A percentile compares a stretch with the other conserved stretches of the same genome.
Evolutionary conservation across 352 stramenopile species (phyloP).

Genomic region (Thalassiosira ordinaria): DNA sequence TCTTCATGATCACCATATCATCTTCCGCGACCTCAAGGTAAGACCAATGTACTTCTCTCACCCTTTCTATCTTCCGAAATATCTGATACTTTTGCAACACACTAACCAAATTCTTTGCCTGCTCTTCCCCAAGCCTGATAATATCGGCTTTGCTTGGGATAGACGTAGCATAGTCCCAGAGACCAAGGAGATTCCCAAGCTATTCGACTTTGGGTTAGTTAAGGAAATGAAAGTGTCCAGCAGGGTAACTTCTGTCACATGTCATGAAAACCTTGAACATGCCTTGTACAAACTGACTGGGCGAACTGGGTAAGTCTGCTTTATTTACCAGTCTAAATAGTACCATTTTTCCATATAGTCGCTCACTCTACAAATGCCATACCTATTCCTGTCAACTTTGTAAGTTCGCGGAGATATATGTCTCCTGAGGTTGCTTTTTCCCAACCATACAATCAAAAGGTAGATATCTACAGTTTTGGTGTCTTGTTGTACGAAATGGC

Average conservation of each 20-base stretch:
- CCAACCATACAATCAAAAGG: constrained; percentile 92
- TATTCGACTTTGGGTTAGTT: constrained; percentile 46
- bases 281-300: constrained; percentile 26
- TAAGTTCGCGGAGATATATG: constrained; percentile 39
- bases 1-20: constrained; percentile 46
- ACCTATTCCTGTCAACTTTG: no score
- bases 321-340: no score
- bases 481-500: constrained; percentile 86
- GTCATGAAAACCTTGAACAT: not conserved
- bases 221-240: constrained; percentile 27
- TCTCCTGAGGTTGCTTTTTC: constrained; percentile 89
- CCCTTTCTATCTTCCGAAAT: no score
- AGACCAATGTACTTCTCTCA: no score
- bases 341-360: not conserved
- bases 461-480: constrained; percentile 89
- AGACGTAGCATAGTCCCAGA: no score
- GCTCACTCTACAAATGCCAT: not conserved
- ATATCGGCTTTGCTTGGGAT: constrained; percentile 4
- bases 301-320: constrained; percentile 19
- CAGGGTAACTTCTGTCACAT: constrained; percentile 1
- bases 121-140: constrained; percentile 18
- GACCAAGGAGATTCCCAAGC: constrained; percentile 35
- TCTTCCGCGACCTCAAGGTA: constrained; percentile 59
- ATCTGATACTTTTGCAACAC: no score
- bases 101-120: no score